phyloP scores from a whole-genome alignment of 192 early-diverging fungal species.

The Borealophlyctis nickersoniae region DNA sequence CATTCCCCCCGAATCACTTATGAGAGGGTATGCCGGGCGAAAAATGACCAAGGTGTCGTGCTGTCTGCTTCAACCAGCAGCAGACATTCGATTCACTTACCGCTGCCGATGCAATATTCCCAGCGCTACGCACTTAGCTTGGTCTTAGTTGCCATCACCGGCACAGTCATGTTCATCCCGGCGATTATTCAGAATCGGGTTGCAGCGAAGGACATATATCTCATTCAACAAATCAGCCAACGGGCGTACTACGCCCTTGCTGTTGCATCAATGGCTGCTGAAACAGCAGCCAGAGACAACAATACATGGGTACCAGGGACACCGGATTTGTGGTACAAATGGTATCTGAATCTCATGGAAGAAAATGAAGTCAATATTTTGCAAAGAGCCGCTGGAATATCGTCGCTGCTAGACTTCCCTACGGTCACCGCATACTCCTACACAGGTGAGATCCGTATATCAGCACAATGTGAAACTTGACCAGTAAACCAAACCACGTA shows the following conservation, averaged over 20 bases:
- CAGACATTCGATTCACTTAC: background rate
- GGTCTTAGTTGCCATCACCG: background rate
- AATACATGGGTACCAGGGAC: slow-evolving; percentile 8
- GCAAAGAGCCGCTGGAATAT: background rate
- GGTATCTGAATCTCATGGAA: too few relatives aligned
- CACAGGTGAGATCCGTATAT: background rate
- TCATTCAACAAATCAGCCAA: too few relatives aligned
- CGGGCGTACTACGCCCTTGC: too few relatives aligned
- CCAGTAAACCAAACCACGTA: too few relatives aligned
- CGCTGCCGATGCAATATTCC: too few relatives aligned
- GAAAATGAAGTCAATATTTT: background rate
- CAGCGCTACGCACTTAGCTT: background rate
- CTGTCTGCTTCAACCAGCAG: background rate
- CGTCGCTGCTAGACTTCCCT: background rate
- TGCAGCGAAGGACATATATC: too few relatives aligned
- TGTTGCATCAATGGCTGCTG: slow-evolving; percentile 16
- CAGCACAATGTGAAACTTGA: too few relatives aligned
- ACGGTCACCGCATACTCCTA: background rate
- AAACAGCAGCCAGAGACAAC: slow-evolving; percentile 15
- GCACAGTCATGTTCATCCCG: background rate
- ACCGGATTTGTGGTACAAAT: slow-evolving; percentile 5
- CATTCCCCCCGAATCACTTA: background rate
- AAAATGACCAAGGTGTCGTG: background rate
- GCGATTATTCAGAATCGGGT: background rate
- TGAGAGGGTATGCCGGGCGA: background rate